Evolutionary conservation across 495 filamentous ascomycete species (phyloP), one percentile per base, ranked within the genome.

Genomic region (Annulohypoxylon moriforme): DNA sequence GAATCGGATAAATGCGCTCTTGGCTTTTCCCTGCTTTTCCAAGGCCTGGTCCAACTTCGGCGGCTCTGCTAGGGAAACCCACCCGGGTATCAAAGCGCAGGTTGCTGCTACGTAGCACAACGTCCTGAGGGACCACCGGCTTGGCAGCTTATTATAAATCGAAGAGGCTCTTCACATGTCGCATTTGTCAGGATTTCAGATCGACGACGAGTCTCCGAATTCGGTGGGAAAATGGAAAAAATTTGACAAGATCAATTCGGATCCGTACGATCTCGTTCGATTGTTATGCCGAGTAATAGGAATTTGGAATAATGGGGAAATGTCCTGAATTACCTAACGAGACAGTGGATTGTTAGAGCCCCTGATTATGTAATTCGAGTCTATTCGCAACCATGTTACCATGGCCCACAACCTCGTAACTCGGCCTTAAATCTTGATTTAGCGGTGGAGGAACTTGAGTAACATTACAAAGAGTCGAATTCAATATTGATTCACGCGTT

Each of bases 111-210:
- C 68, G 63, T 71, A 71, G 31, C 68, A 71, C 56, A 31, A 38
- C 60, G 52, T 67, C 34, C 27, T 47, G 42, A 40, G 13, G 42
- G 31, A 31, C 18, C 20, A 25, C 47, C 47, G 34, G 49, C 69
- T 72, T 72, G 69, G 69, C 69, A 49, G 59, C 64, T 67, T 52
- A 52, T 52, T 72, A 72, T 67, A 72, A 72, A 72, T 72, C 63
- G 63, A 60, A 62, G 69, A 67, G 63, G 58, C 69, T 72, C 69
- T 72, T 67, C 69, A 72, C 63, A 67, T 62, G 64, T 72, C 59
- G 64, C 58, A 72, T 72, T 72, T 72, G 69, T 72, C 63, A 72
- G 57, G 27, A 46, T n/a, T 49, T 69, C 40, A 67, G 59, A 72
- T 72, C 63, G 63, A 59, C 64, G 14, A 52, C 52, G 0, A 22